Percentiles rank a stretch among this genome's conserved stretches.
These are phyloP conservation scores for Ustilago hordei DNA, from an alignment of 1,284 basidiomycete species.

Conservation along the genomic window DNA sequence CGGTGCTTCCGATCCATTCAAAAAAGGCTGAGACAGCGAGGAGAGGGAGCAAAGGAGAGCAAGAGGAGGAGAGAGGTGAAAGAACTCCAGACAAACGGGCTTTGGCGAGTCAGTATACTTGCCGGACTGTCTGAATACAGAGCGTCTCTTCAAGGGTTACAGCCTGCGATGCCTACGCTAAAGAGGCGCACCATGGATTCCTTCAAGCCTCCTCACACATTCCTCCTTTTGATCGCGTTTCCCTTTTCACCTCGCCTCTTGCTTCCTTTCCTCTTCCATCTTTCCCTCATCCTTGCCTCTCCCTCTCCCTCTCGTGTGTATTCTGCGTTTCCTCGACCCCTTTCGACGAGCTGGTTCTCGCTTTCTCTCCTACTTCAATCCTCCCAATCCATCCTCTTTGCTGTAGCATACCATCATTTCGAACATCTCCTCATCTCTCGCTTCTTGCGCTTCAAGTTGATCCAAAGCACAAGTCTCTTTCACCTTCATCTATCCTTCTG, in stretches of 20 bases:
- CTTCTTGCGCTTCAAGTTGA: conserved; percentile 31
- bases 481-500: conserved; percentile 4
- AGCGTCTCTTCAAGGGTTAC: not conserved
- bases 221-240: conserved; percentile 20
- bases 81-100: conserved; percentile 5
- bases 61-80: not conserved
- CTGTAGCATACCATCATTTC: conserved; percentile 18
- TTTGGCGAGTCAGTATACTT: conserved; percentile 9
- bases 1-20: conserved; percentile 4
- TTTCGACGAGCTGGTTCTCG: conserved; percentile 44
- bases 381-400: conserved; percentile 7
- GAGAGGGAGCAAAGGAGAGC: not conserved
- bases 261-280: conserved; percentile 15
- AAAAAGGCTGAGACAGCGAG: conserved; percentile 9
- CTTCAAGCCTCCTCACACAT: conserved; percentile 18
- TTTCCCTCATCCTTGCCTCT: conserved; percentile 6
- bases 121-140: conserved; percentile 17
- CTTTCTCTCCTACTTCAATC: conserved; percentile 15
- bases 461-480: conserved; percentile 21
- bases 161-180: conserved; percentile 2
- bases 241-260: conserved; percentile 15
- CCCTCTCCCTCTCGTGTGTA: conserved; percentile 17
- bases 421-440: not conserved
- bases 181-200: conserved; percentile 34
- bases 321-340: conserved; percentile 23